Conservation (phyloP, 2,329 filamentous ascomycete genomes). For the Xylariaceae sp. region DNA sequence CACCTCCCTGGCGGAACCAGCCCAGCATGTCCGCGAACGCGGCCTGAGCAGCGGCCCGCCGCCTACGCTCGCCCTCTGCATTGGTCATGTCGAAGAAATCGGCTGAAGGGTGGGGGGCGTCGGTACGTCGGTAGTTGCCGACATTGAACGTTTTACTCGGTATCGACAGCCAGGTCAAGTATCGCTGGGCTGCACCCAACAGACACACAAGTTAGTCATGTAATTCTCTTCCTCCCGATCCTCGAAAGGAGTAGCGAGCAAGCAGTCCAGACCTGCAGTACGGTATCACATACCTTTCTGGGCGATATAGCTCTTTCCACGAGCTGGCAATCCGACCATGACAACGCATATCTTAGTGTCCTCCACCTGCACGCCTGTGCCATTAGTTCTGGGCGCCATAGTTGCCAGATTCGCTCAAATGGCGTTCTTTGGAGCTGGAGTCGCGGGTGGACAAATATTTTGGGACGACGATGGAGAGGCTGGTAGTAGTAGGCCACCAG, state of each 20-base stretch:
- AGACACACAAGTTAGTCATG: slow-evolving; percentile 7
- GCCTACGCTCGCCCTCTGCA: slow-evolving; percentile 80
- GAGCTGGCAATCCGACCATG: slow-evolving; percentile 93
- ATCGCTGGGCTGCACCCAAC: slow-evolving; percentile 66
- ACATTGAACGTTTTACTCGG: slow-evolving; percentile 95
- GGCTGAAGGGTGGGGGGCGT: slow-evolving; percentile 83
- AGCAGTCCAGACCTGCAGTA: too few species aligned
- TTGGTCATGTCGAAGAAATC: slow-evolving; percentile 95
- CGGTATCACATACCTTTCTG: slow-evolving; percentile 68
- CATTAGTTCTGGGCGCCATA: slow-evolving; percentile 46
- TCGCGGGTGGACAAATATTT: not conserved
- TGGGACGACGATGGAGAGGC: slow-evolving; percentile 2
- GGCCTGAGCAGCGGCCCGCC: slow-evolving; percentile 82
- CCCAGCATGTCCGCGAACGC: slow-evolving; percentile 89
- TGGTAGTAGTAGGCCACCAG: slow-evolving; percentile 4
- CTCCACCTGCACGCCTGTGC: slow-evolving; percentile 78
- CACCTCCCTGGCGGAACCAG: slow-evolving; percentile 78
- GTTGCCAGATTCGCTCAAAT: slow-evolving; percentile 22
- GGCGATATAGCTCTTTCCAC: slow-evolving; percentile 96
- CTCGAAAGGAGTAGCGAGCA: not conserved
- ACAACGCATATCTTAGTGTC: slow-evolving; percentile 96
- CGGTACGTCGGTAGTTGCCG: slow-evolving; percentile 85
- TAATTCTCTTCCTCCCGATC: not conserved
- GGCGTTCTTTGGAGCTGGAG: too few species aligned
- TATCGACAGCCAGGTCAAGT: slow-evolving; percentile 94